Conservation (phyloP, 2,329 filamentous ascomycete genomes). For the Colletotrichum sojae region DNA sequence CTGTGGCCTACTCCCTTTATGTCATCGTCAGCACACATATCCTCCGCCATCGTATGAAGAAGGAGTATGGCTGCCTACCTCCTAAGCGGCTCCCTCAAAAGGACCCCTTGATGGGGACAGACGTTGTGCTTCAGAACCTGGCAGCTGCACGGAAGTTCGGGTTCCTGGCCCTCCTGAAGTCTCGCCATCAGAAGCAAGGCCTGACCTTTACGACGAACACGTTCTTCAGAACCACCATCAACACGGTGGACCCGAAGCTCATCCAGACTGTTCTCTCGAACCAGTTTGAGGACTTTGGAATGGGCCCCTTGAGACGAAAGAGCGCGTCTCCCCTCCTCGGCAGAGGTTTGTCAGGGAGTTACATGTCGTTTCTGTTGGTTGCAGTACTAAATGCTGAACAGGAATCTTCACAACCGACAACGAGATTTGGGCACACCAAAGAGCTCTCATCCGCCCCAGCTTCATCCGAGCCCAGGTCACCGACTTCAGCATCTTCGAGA, state of each 20-base stretch:
- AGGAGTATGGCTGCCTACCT: slow-evolving; percentile 25
- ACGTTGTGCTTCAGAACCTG: slow-evolving; percentile 23
- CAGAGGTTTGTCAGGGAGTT: slow-evolving; percentile 39
- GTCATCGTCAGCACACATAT: slow-evolving; percentile 23
- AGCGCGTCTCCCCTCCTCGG: slow-evolving; percentile 54
- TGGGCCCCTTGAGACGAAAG: slow-evolving; percentile 55
- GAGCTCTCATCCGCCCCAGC: slow-evolving; percentile 52
- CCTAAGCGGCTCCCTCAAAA: slow-evolving; percentile 27
- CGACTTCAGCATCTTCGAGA: slow-evolving; percentile 48
- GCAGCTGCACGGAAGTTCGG: slow-evolving; percentile 23
- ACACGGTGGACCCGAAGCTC: slow-evolving; percentile 62
- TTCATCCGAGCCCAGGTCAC: slow-evolving; percentile 52
- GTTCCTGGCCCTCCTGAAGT: slow-evolving; percentile 25
- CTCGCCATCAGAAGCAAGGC: slow-evolving; percentile 16
- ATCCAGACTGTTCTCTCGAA: slow-evolving; percentile 68
- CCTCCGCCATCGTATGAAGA: slow-evolving; percentile 28
- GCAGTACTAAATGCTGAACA: neutral
- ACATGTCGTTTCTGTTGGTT: no score
- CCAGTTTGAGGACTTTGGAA: slow-evolving; percentile 65
- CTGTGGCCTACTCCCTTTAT: slow-evolving; percentile 22
- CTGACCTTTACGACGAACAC: slow-evolving; percentile 31
- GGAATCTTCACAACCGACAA: slow-evolving; percentile 64
- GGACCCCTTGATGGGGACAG: slow-evolving; percentile 18
- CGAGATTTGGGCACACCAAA: slow-evolving; percentile 60
- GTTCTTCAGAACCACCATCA: slow-evolving; percentile 26